phyloP scores from a whole-genome alignment of 2,329 filamentous ascomycete genomes.

The Trichophyton verrucosum region DNA sequence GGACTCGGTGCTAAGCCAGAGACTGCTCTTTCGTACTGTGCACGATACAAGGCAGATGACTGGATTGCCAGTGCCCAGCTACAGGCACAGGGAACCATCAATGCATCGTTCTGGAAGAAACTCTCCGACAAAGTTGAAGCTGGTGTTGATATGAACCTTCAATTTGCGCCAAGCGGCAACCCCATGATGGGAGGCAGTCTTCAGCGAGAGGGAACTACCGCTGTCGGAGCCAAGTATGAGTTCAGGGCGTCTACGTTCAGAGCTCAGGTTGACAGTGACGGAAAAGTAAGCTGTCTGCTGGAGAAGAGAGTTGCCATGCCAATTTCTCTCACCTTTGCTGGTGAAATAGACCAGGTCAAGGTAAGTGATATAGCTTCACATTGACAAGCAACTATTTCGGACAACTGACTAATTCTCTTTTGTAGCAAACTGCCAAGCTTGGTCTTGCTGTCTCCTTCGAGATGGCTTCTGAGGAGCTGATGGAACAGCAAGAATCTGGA shows the following conservation, averaged over 20 bases:
- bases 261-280: constrained; percentile 88
- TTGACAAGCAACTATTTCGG: neutral
- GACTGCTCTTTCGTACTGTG: constrained; percentile 77
- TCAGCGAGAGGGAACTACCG: constrained; percentile 78
- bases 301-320: constrained; percentile 93
- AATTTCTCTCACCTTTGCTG: constrained; percentile 86
- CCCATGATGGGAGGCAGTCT: constrained; percentile 63
- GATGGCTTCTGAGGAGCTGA: constrained; percentile 68
- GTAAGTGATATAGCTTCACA: constrained; percentile 43
- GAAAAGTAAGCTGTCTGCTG: constrained; percentile 80
- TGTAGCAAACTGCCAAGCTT: constrained; percentile 84
- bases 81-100: constrained; percentile 75
- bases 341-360: constrained; percentile 90
- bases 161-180: constrained; percentile 54
- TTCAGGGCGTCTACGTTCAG: constrained; percentile 93
- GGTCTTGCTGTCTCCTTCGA: constrained; percentile 90
- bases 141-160: constrained; percentile 85
- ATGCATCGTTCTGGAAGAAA: constrained; percentile 85
- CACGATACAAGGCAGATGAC: constrained; percentile 77
- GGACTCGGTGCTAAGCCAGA: constrained; percentile 80
- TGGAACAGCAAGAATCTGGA: constrained; percentile 62
- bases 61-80: constrained; percentile 90
- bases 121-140: constrained; percentile 93
- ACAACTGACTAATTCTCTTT: constrained; percentile 10
- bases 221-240: constrained; percentile 93